Base-by-base conservation (phyloP, 108 stramenopile species). In the Discostella stelligeroides region DNA sequence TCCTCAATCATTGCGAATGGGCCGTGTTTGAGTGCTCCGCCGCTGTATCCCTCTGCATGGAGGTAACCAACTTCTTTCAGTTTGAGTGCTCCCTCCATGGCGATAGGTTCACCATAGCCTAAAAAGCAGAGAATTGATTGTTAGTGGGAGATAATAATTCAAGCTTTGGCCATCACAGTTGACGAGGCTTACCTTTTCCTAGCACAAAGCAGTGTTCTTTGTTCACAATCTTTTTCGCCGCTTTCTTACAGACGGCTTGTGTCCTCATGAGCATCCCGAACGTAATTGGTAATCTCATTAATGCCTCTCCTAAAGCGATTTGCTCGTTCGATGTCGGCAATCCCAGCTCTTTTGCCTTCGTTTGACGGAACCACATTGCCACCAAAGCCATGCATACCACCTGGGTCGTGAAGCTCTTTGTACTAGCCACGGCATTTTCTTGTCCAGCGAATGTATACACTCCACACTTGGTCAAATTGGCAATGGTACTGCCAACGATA, bases 21-120 rank as follows among this genome's bases (percentile, higher is more conserved):
- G 1, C 91, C 95, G 66, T 96, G 95, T 81, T 96, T 96, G 60
- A 96, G 72, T 55, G 92, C 95, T n/a, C 93, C 93, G 4, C 93
- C 95, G 28, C 83, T 82, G 78, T 93, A 95, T 0, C 95, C 95
- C 66, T 96, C 93, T 6, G 95, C 95, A 46, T 96, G 93, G 1
- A 96, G 65, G 45, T 96, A 96, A 10, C 84, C 75, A 54, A 92
- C 86, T 61, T 96, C 95, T 82, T 96, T 96, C 10, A 96, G 68
- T 73, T 96, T 96, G 2, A 95, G 82, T 7, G 95, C 95, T 1
- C 95, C 95, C 82, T 96, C 90, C 76, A 83, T 75, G 14, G 92
- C 88, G 24, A 92, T 85, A 13, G 91, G 87, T 43, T 89, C 86
- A 15, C 79, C 85, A 42, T 73, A 84, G 53, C 85, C 85, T 80